Percentiles rank a stretch among this genome's conserved stretches.
Evolutionary conservation across 1,284 basidiomycete species (phyloP).

Genomic region (Ganoderma multipileum): DNA sequence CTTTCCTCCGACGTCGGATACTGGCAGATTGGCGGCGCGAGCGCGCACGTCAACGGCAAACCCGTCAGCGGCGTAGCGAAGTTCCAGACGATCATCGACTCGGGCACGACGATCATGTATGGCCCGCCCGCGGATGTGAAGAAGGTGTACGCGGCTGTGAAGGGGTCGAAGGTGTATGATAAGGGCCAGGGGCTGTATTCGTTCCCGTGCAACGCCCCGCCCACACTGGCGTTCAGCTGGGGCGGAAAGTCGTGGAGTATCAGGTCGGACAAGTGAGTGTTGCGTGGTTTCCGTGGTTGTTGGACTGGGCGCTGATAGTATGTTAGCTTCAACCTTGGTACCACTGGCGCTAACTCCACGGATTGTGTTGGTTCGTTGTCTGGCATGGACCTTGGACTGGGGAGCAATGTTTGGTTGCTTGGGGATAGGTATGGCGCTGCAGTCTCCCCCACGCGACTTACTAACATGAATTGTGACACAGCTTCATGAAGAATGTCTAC

Average conservation of each 20-base stretch:
- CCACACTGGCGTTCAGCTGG: conserved; percentile 47
- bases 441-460: background rate
- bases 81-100: conserved; percentile 42
- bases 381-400: conserved; percentile 31
- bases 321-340: conserved; percentile 38
- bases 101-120: conserved; percentile 57
- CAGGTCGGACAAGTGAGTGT: conserved; percentile 30
- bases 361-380: conserved; percentile 39
- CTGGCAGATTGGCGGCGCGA: conserved; percentile 49
- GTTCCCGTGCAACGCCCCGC: conserved; percentile 47
- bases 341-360: conserved; percentile 19
- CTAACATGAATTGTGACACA: conserved; percentile 2
- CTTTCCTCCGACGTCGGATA: conserved; percentile 30
- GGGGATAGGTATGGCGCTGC: conserved; percentile 32
- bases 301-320: background rate
- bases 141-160: conserved; percentile 51
- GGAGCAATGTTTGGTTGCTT: conserved; percentile 36
- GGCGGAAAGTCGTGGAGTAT: conserved; percentile 47
- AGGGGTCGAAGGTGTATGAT: conserved; percentile 39
- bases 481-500: conserved; percentile 39
- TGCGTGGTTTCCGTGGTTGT: background rate
- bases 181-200: conserved; percentile 43
- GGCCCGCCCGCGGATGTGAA: conserved; percentile 51
- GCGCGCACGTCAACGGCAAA: conserved; percentile 38
- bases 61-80: conserved; percentile 27